These are phyloP conservation scores for Omphalotus guepiniiformis DNA, from an alignment of 768 basidiomycete species.

Conservation along the genomic window DNA sequence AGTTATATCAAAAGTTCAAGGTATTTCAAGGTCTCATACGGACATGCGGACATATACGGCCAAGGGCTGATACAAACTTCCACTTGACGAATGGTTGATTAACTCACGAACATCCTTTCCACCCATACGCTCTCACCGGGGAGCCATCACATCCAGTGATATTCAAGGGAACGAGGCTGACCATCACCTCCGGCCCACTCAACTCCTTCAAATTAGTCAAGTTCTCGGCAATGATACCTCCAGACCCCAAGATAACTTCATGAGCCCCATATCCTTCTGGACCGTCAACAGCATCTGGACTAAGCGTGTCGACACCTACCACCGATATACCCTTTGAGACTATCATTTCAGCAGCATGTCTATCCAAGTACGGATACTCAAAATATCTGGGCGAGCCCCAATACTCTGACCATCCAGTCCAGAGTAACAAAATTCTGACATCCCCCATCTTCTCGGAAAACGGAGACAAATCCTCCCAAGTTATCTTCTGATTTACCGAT, in stretches of 20 bases:
- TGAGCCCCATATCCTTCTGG: constrained; percentile 51
- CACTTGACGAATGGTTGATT: too few relatives aligned
- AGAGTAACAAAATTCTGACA: constrained; percentile 49
- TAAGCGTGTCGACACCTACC: constrained; percentile 61
- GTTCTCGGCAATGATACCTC: constrained; percentile 69
- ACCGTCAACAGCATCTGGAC: constrained; percentile 53
- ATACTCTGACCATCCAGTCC: constrained; percentile 63
- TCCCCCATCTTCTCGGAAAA: constrained; percentile 32
- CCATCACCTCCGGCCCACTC: constrained; percentile 31
- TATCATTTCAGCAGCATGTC: constrained; percentile 47
- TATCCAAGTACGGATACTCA: constrained; percentile 61
- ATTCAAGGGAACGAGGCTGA: constrained; percentile 56
- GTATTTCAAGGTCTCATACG: too few relatives aligned
- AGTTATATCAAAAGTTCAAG: too few relatives aligned
- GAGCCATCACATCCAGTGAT: constrained; percentile 61
- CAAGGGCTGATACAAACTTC: too few relatives aligned
- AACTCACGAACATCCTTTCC: constrained; percentile 22
- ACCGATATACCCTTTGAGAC: constrained; percentile 48
- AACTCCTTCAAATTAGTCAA: constrained; percentile 50
- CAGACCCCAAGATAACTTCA: constrained; percentile 52
- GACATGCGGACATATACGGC: too few relatives aligned
- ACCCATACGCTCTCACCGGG: constrained; percentile 68
- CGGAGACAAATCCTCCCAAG: constrained; percentile 46
- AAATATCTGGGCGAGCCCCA: constrained; percentile 50
- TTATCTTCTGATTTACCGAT: constrained; percentile 41